phyloP scores from a whole-genome alignment of 2,329 filamentous ascomycete genomes.

The Fusarium chaquense region DNA sequence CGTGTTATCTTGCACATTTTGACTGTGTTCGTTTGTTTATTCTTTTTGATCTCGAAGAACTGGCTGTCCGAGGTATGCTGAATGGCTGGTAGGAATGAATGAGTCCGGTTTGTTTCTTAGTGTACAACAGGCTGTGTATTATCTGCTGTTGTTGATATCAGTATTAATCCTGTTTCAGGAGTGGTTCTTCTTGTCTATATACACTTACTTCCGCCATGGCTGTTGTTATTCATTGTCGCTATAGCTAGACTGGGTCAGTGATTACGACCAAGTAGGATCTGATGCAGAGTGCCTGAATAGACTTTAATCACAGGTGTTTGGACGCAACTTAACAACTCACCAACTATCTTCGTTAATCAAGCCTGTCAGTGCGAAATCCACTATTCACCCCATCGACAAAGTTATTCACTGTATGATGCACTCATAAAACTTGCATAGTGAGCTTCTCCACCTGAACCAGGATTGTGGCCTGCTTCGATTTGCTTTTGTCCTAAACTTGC shows the following conservation, averaged over 20 bases:
- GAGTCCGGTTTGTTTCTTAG: neutral
- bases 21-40: neutral
- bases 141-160: accelerated
- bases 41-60: too few relatives aligned
- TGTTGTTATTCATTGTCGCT: neutral
- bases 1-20: neutral
- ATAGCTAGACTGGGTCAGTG: neutral
- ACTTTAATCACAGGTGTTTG: neutral
- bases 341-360: neutral
- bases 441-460: accelerated
- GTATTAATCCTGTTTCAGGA: neutral
- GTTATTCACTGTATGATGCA: neutral
- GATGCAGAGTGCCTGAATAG: neutral
- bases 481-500: neutral
- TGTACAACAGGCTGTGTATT: accelerated
- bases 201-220: neutral
- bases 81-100: accelerated
- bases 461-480: neutral
- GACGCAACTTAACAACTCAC: neutral
- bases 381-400: neutral
- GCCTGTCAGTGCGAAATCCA: neutral
- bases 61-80: neutral
- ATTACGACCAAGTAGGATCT: neutral
- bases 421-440: too few relatives aligned
- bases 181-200: accelerated